Base-by-base conservation (phyloP, 139 green algal species). In the Mychonastes homosphaera region DNA sequence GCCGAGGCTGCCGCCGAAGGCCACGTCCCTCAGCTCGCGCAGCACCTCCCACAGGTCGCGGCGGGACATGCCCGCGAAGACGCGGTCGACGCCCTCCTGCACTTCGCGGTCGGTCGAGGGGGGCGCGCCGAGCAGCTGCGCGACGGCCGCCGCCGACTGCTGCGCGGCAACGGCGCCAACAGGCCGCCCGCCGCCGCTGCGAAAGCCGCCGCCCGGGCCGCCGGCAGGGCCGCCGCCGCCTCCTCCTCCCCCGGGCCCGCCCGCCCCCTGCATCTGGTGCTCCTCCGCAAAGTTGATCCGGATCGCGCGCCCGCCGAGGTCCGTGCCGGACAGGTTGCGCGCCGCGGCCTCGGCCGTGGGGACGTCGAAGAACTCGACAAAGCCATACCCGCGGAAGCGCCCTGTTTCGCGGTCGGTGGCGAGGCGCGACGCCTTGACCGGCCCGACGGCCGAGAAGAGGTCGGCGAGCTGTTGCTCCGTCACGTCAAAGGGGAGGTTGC, bases 361-460 rank as follows among this genome's bases (percentile, higher is more conserved):
- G 6, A 80, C 70, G 74, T 98, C 92, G 53, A 75, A 82, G 61
- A 83, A 98, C 56, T 98, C 92, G 29, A 79, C 86, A 47, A 98
- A 98, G 0, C 82, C 91, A 69, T 91, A 98, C 18, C 91, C 91
- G 30, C 95, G 94, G 2, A 81, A 76, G 64, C 89, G 94, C 21
- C 91, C 91, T 1, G 88, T 95, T 13, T 98, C 90, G 5, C 82
- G 72, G 32, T 98, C 91, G 2, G 61, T 81, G n/a, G 96, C 84
- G 33, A 98, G 57, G 63, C 89, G 94, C 76, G 49, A 63, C 2
- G 41, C 19, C 30, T 90, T 87, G 32, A 95, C 69, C 12, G 83
- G 78, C 0, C 87, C 87, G 3, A 85, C 76, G 29, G 81, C 71
- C 1, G 46, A 18, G 28, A 91, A 90, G 3, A 90, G 47, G 39